Base-by-base conservation (phyloP, 352 stramenopile genomes). In the Saprolegnia diclina region DNA sequence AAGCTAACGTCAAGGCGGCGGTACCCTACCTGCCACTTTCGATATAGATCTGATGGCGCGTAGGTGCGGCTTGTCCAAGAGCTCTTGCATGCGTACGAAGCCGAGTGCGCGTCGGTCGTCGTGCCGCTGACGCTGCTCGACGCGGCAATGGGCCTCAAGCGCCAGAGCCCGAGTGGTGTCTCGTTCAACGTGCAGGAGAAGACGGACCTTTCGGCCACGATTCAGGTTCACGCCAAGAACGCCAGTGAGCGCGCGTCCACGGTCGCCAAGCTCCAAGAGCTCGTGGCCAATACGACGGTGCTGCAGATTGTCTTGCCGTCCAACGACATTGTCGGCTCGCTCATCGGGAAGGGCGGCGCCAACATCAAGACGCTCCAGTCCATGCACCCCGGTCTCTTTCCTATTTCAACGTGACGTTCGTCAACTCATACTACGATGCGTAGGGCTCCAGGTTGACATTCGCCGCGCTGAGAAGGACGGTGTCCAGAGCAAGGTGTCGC, bases 291-390 rank as follows among this genome's bases (percentile, higher is more conserved):
- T 6, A 46, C 61, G 7, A 76, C 84, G 18, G 63, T 88, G 0
- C 73, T 84, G 52, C 81, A 71, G 14, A 80, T 92, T 62, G 66
- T 64, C 42, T 65, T 91, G 11, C 81, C 83, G 3, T 74, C 69
- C 18, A 74, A 71, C 11, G 72, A 77, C n/a, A 81, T 92, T 66
- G 61, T 90, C 24, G 85, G 85, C 22, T 82, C 82, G 53, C 54
- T 92, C 22, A 92, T 92, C 56, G 85, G 85, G 61, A 92, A 91
- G 75, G 88, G 79, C 46, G 85, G 85, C 13, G 82, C 81, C 21
- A 90, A 92, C 62, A 92, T 92, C 59, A 74, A 76, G 45, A 79
- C 78, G 16, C 61, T 92, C 50, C 85, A 91, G 65, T 82, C 81
- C 44, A 73, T 88, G 55, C 89, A 87, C 67, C 70, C 78, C 0